These are phyloP conservation scores for Jamesozyma spencerorum DNA, from an alignment of 805 yeast genomes.

Conservation along the genomic window DNA sequence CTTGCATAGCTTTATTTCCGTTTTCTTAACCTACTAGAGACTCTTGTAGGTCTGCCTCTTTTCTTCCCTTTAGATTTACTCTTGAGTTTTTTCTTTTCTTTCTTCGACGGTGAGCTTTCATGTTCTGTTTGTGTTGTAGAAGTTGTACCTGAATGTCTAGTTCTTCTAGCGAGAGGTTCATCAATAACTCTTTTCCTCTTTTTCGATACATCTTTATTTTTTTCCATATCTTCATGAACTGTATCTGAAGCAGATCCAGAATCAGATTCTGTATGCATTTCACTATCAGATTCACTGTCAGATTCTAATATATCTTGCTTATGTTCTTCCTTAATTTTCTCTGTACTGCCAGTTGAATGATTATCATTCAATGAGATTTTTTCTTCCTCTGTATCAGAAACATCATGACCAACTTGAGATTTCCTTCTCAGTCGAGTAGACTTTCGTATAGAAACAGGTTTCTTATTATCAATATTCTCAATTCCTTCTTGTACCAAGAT, in stretches of 20 bases:
- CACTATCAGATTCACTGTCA: not conserved
- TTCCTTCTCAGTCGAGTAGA: constrained; percentile 6
- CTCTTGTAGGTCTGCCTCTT: constrained; percentile 9
- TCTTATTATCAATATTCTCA: not conserved
- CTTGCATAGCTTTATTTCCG: constrained; percentile 11
- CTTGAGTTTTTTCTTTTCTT: constrained; percentile 9
- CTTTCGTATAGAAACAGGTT: constrained; percentile 1
- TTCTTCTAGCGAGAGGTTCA: constrained; percentile 20
- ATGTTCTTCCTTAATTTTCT: not conserved
- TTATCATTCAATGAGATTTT: not conserved
- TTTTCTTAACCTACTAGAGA: constrained; percentile 26
- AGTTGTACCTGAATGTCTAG: constrained; percentile 13
- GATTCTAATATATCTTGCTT: not conserved
- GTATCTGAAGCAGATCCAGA: not conserved
- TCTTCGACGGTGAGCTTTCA: constrained; percentile 13
- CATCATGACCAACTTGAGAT: too few species aligned
- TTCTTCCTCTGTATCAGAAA: too few species aligned
- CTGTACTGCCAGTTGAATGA: not conserved
- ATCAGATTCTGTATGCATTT: too few species aligned
- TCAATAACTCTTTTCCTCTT: not conserved
- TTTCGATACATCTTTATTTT: not conserved
- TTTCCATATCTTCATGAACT: constrained; percentile 4
- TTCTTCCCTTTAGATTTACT: not conserved
- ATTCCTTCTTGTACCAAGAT: not conserved
- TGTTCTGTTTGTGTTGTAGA: constrained; percentile 5